Conservation (phyloP, 2,329 filamentous ascomycete species). For the Grosmannia serpens region DNA sequence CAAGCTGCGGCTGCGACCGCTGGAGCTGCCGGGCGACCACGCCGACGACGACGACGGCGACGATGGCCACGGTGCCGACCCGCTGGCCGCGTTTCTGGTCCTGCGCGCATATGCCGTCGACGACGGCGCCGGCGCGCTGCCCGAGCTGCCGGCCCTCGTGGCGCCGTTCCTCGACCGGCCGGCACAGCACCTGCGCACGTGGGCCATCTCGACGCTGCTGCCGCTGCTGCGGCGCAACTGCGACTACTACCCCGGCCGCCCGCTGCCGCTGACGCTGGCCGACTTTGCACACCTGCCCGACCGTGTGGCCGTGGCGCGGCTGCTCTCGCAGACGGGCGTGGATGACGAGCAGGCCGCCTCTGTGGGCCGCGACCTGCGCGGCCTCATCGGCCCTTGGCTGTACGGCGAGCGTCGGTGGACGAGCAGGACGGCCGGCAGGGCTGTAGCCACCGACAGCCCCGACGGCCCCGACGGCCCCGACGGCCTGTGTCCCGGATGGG, state of each 20-base stretch:
- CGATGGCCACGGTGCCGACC: conserved; percentile 19
- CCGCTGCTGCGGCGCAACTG: conserved; percentile 58
- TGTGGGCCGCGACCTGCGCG: conserved; percentile 53
- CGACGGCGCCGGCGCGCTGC: conserved; percentile 57
- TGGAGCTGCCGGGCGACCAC: conserved; percentile 31
- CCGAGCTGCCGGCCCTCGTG: conserved; percentile 55
- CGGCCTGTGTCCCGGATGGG: conserved; percentile 50
- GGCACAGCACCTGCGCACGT: conserved; percentile 48
- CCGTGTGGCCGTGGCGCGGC: conserved; percentile 43
- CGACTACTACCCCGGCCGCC: conserved; percentile 52
- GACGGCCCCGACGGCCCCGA: conserved; percentile 9
- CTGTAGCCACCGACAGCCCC: not conserved
- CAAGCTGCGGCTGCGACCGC: conserved; percentile 50
- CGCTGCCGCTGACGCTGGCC: conserved; percentile 39
- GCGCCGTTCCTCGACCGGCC: conserved; percentile 51
- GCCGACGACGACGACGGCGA: not conserved
- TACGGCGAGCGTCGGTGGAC: conserved; percentile 50
- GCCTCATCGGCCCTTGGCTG: conserved; percentile 63
- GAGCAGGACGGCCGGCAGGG: conserved; percentile 10
- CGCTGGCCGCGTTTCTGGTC: conserved; percentile 45
- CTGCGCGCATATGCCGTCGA: conserved; percentile 59
- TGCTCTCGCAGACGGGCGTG: conserved; percentile 46
- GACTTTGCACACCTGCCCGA: conserved; percentile 54
- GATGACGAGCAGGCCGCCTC: conserved; percentile 5
- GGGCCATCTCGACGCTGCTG: conserved; percentile 58